These are phyloP conservation scores for Astragalus membranaceus DNA, from an alignment of 306 rosid species.

Conservation along the genomic window DNA sequence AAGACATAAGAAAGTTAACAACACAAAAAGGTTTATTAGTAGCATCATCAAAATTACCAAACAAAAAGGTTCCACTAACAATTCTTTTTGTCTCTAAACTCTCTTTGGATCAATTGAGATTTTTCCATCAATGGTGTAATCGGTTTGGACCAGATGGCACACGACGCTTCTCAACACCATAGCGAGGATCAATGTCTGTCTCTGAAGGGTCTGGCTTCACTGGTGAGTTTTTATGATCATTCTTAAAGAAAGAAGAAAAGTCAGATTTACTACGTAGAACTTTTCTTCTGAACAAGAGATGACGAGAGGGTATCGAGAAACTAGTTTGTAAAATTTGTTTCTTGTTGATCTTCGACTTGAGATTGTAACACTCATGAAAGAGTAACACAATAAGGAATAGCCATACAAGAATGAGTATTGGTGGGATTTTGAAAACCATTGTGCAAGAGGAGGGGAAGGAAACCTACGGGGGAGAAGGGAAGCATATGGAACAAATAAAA, in stretches of 20 bases:
- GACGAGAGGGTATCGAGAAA: conserved; percentile 19
- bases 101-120: too few relatives aligned
- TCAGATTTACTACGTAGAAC: conserved; percentile 46
- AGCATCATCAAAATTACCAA: too few relatives aligned
- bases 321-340: conserved; percentile 15
- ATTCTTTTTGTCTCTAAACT: too few relatives aligned
- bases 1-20: too few relatives aligned
- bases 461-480: conserved; percentile 26
- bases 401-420: conserved; percentile 35
- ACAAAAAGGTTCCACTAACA: too few relatives aligned
- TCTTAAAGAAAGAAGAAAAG: conserved; percentile 45
- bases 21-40: too few relatives aligned
- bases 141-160: conserved; percentile 76
- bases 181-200: conserved; percentile 50
- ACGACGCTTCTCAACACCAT: conserved; percentile 55
- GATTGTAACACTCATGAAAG: too few relatives aligned
- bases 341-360: background rate
- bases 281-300: conserved; percentile 33
- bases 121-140: conserved; percentile 47
- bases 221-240: conserved; percentile 8
- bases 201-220: conserved; percentile 7
- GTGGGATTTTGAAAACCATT: conserved; percentile 46
- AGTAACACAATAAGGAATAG: conserved; percentile 17
- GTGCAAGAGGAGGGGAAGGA: conserved; percentile 27
- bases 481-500: conserved; percentile 50